These are phyloP conservation scores for Tricholoma saponaceum DNA, from an alignment of 768 basidiomycete species.

Conservation along the genomic window DNA sequence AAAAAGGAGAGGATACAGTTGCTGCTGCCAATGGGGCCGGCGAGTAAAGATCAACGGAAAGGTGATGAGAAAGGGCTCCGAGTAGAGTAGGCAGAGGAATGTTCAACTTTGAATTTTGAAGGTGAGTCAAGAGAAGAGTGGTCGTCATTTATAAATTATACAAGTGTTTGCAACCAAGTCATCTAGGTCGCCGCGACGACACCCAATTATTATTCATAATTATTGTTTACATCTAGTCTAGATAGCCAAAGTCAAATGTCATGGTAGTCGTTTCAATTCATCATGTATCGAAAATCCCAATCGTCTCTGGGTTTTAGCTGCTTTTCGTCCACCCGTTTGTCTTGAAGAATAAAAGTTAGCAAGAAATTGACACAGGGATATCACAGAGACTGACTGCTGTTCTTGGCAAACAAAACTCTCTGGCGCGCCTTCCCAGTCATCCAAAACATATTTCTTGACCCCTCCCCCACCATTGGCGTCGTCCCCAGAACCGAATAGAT, in stretches of 20 bases:
- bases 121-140: slow-evolving; percentile 42
- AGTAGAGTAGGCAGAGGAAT: slow-evolving; percentile 48
- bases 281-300: slow-evolving; percentile 81
- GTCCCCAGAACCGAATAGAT: slow-evolving; percentile 84
- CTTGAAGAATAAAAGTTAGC: slow-evolving; percentile 27
- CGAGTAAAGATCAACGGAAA: slow-evolving; percentile 42
- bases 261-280: slow-evolving; percentile 40
- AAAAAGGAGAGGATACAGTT: slow-evolving; percentile 53
- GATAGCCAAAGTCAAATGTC: not conserved
- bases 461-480: slow-evolving; percentile 40
- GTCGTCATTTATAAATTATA: slow-evolving; percentile 13
- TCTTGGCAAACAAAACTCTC: slow-evolving; percentile 99
- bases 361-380: slow-evolving; percentile 1
- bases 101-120: slow-evolving; percentile 41
- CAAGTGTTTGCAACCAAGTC: no score
- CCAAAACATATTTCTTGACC: slow-evolving; percentile 74
- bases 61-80: slow-evolving; percentile 55
- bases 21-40: slow-evolving; percentile 58
- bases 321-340: slow-evolving; percentile 85
- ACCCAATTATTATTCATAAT: not conserved
- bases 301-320: slow-evolving; percentile 83
- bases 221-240: not conserved
- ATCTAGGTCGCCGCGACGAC: not conserved
- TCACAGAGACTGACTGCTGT: slow-evolving; percentile 52
- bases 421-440: slow-evolving; percentile 95